These are phyloP conservation scores for Sporothrix pseudoabietina DNA, from an alignment of 2,329 filamentous ascomycete genomes.

Conservation along the genomic window DNA sequence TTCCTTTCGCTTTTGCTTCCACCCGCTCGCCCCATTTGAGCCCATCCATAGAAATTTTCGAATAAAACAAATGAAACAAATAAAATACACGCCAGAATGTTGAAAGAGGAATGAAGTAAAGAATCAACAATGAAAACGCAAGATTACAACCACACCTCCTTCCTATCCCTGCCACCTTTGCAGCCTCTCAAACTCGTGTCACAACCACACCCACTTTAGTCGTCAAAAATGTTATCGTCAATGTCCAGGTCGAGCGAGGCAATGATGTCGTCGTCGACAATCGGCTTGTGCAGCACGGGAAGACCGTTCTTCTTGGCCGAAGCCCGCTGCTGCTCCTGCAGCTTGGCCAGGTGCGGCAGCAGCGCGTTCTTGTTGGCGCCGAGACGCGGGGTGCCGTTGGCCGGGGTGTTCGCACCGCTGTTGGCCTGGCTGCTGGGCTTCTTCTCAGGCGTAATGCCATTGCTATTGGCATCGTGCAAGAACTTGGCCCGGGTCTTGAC, in stretches of 20 bases:
- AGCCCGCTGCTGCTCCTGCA: conserved; percentile 53
- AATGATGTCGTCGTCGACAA: conserved; percentile 92
- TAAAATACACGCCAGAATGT: neutral
- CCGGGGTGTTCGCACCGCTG: conserved; percentile 55
- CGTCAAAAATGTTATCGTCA: conserved; percentile 72
- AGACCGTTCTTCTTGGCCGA: conserved; percentile 62
- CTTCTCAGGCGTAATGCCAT: conserved; percentile 42
- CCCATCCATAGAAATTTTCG: neutral
- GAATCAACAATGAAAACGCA: neutral
- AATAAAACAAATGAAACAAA: conserved; percentile 1
- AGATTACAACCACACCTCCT: neutral
- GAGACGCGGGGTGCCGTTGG: conserved; percentile 53
- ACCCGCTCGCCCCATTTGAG: neutral
- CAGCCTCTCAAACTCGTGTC: neutral
- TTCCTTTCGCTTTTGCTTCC: neutral
- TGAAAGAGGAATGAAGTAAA: neutral
- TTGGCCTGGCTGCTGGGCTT: conserved; percentile 44
- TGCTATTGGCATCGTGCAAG: conserved; percentile 63
- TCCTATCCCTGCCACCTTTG: neutral
- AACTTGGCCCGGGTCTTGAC: conserved; percentile 69
- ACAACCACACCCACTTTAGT: neutral
- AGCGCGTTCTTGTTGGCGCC: conserved; percentile 46
- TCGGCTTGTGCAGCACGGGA: conserved; percentile 72
- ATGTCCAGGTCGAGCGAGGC: conserved; percentile 86
- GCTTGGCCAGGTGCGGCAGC: conserved; percentile 57